Evolutionary conservation across 2,329 filamentous ascomycete species (phyloP).

Genomic region (Paramyrothecium roridum): DNA sequence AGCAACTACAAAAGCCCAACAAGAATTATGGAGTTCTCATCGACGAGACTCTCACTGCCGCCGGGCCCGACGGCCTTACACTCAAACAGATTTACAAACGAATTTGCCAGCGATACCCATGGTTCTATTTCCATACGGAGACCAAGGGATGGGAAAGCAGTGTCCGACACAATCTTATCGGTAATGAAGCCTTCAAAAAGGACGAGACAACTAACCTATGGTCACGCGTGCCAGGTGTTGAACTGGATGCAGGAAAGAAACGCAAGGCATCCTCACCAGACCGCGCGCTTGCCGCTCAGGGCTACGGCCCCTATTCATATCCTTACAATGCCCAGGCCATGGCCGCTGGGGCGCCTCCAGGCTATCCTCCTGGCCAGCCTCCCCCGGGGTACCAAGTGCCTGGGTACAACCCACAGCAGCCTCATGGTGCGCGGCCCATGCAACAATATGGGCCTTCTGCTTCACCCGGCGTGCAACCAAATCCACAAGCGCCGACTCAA

Average conservation of each 20-base stretch:
- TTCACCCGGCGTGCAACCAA: constrained; percentile 21
- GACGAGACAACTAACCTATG: constrained; percentile 54
- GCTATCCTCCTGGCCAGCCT: constrained; percentile 30
- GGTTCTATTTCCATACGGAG: constrained; percentile 57
- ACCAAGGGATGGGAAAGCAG: constrained; percentile 66
- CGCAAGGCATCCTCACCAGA: constrained; percentile 54
- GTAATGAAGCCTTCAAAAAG: constrained; percentile 59
- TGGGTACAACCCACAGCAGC: constrained; percentile 26
- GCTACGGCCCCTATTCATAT: constrained; percentile 32
- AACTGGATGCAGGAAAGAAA: constrained; percentile 60
- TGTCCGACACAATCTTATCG: constrained; percentile 61
- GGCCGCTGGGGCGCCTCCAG: constrained; percentile 21
- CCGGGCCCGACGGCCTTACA: constrained; percentile 50
- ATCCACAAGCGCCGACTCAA: constrained; percentile 18
- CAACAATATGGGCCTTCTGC: constrained; percentile 24
- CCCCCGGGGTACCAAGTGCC: constrained; percentile 29
- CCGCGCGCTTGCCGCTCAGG: constrained; percentile 35
- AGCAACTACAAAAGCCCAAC: constrained; percentile 58
- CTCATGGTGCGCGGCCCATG: constrained; percentile 21
- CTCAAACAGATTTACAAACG: constrained; percentile 63
- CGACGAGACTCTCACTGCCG: constrained; percentile 55
- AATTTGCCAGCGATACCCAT: constrained; percentile 55
- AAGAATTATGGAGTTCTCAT: constrained; percentile 62
- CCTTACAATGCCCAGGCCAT: constrained; percentile 32
- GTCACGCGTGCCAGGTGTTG: constrained; percentile 55